phyloP scores from a whole-genome alignment of 306 rosid species.

The Trifolium subterraneum region DNA sequence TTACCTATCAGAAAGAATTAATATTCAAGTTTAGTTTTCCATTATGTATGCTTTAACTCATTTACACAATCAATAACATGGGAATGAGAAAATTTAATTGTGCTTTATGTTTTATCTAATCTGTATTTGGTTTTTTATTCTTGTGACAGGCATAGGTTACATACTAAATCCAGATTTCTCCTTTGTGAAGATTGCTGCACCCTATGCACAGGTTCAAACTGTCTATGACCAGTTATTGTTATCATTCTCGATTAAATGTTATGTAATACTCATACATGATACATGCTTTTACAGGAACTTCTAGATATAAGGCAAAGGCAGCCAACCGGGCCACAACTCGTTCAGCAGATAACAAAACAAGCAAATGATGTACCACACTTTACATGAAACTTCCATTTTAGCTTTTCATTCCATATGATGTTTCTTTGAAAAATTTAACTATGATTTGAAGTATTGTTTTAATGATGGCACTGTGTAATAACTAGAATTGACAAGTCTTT shows the following conservation, averaged over 20 bases:
- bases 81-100: neutral
- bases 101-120: neutral
- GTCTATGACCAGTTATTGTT: conserved; percentile 5
- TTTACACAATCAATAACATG: neutral
- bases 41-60: neutral
- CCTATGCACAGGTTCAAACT: conserved; percentile 84
- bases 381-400: conserved; percentile 28
- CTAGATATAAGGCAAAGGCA: conserved; percentile 75
- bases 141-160: conserved; percentile 78
- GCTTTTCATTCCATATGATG: conserved; percentile 26
- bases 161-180: conserved; percentile 81
- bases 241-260: neutral
- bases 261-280: conserved; percentile 25
- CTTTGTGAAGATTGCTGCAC: conserved; percentile 92
- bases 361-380: conserved; percentile 71
- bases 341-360: conserved; percentile 83
- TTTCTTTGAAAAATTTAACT: conserved; percentile 1
- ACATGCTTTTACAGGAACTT: conserved; percentile 67
- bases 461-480: neutral
- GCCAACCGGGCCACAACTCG: conserved; percentile 66
- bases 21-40: neutral
- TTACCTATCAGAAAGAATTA: neutral
- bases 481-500: conserved; percentile 22
- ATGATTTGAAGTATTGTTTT: conserved; percentile 22
- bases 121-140: conserved; percentile 12